A percentile compares a stretch with the other conserved stretches of the same genome.
phyloP scores from a whole-genome alignment of 2,329 filamentous ascomycete species.

The Cladophialophora carrionii region DNA sequence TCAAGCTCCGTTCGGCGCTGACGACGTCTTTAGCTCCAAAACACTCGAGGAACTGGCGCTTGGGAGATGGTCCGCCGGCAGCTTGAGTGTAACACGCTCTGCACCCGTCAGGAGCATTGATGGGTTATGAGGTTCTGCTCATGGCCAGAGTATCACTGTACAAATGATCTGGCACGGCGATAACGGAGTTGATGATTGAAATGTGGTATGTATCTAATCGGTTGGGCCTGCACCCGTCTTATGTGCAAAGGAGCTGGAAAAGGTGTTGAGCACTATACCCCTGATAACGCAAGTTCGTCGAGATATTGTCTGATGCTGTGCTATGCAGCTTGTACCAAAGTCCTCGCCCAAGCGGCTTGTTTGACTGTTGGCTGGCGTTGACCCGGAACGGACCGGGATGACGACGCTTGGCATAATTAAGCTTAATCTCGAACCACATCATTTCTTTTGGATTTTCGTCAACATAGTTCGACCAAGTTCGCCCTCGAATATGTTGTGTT shows the following conservation, averaged over 20 bases:
- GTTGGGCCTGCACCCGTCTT: neutral
- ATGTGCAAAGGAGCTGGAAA: neutral
- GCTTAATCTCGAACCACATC: neutral
- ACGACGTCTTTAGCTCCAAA: slow-evolving; percentile 28
- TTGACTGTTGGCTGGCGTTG: neutral
- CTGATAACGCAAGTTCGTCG: neutral
- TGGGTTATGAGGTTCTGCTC: slow-evolving; percentile 6
- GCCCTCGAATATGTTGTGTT: neutral
- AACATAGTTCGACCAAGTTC: neutral
- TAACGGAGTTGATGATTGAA: slow-evolving; percentile 8
- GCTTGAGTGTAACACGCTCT: slow-evolving; percentile 35
- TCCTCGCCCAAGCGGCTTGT: too few species aligned
- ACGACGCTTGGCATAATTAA: neutral
- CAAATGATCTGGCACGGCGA: slow-evolving; percentile 3
- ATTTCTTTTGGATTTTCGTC: neutral
- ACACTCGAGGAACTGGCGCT: slow-evolving; percentile 48
- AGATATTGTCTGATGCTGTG: neutral
- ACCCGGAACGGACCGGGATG: neutral
- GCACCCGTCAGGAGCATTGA: slow-evolving; percentile 7
- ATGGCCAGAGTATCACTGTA: neutral
- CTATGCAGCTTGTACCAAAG: neutral
- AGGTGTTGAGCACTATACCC: neutral
- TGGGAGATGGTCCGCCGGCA: slow-evolving; percentile 45
- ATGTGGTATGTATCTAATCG: neutral
- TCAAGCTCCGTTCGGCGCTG: neutral